These are phyloP conservation scores for Kwoniella heveanensis DNA, from an alignment of 768 basidiomycete species.

Conservation along the genomic window DNA sequence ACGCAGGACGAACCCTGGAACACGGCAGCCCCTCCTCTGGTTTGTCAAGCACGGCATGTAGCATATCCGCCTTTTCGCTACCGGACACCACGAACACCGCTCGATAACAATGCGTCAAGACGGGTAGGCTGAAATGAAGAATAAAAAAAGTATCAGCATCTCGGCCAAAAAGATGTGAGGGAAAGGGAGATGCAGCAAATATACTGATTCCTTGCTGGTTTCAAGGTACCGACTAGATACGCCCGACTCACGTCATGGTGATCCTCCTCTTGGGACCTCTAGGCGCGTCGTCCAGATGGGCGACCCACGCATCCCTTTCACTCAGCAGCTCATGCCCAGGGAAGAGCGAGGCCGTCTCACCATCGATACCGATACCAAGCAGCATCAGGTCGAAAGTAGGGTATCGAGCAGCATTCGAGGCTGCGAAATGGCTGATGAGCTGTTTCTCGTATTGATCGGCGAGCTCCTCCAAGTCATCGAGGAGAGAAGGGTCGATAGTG, in stretches of 20 bases:
- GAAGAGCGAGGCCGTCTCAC: conserved; percentile 97
- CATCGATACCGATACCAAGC: conserved; percentile 93
- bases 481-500: conserved; percentile 69
- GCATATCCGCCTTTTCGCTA: conserved; percentile 73
- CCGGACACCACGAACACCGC: conserved; percentile 89
- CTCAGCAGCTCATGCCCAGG: conserved; percentile 78
- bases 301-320: conserved; percentile 93
- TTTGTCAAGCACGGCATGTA: conserved; percentile 72
- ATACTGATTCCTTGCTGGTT: too few species aligned
- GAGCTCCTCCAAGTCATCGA: conserved; percentile 61
- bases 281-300: conserved; percentile 89
- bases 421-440: conserved; percentile 88
- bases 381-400: conserved; percentile 97
- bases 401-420: conserved; percentile 90
- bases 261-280: conserved; percentile 87
- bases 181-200: too few species aligned
- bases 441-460: conserved; percentile 61
- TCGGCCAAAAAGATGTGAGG: too few species aligned
- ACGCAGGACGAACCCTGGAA: conserved; percentile 73
- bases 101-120: conserved; percentile 61
- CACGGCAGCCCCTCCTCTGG: conserved; percentile 80
- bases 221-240: too few species aligned
- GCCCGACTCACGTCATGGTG: conserved; percentile 69
- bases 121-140: conserved; percentile 45
- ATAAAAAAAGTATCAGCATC: neutral